phyloP scores from a whole-genome alignment of 495 filamentous ascomycete species.

The Aspergillus ostianus region DNA sequence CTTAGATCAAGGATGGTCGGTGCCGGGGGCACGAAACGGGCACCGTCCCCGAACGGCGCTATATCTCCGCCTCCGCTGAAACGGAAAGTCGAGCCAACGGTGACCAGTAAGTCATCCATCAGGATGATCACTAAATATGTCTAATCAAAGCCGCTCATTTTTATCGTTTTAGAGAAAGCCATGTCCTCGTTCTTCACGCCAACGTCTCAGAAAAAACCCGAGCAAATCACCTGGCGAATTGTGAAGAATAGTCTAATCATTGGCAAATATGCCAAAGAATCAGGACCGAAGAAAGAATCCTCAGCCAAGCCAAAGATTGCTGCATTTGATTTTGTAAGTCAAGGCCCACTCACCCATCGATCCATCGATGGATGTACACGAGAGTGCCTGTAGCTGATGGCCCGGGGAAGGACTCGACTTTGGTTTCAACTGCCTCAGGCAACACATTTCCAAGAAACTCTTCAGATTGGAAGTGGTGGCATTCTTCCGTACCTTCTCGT shows the following conservation, averaged over 20 bases:
- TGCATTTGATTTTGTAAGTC: constrained; percentile 82
- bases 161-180: constrained; percentile 50
- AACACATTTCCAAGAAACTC: constrained; percentile 69
- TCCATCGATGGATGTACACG: neutral
- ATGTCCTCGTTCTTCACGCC: constrained; percentile 90
- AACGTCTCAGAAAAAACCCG: constrained; percentile 77
- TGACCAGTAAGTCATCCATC: constrained; percentile 61
- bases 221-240: constrained; percentile 70
- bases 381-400: constrained; percentile 2
- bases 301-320: constrained; percentile 63
- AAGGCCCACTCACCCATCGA: neutral
- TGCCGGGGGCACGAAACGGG: constrained; percentile 31
- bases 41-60: constrained; percentile 32
- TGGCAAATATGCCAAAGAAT: constrained; percentile 61
- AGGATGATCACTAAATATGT: neutral
- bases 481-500: constrained; percentile 61
- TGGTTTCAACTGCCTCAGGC: constrained; percentile 77
- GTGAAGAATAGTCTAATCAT: constrained; percentile 69
- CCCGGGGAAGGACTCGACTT: constrained; percentile 70
- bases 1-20: constrained; percentile 33
- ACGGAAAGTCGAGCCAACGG: constrained; percentile 65
- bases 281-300: constrained; percentile 13
- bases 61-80: constrained; percentile 49
- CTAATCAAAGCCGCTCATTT: neutral
- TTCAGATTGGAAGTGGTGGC: constrained; percentile 95